A percentile compares a stretch with the other conserved stretches of the same genome.
phyloP scores from a whole-genome alignment of 371 early-diverging fungal genomes.

The Mortierella sp. region DNA sequence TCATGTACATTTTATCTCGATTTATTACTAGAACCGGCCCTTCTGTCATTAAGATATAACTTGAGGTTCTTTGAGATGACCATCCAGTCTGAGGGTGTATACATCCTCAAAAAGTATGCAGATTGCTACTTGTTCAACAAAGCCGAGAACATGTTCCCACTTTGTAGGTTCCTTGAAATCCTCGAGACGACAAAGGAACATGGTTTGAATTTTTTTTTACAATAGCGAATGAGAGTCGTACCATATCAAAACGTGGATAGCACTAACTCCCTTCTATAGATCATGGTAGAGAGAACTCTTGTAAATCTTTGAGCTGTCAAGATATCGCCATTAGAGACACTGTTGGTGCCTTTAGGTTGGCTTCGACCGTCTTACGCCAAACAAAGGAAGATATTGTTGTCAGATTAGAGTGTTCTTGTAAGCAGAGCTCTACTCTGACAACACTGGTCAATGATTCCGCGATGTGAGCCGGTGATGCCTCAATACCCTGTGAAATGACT shows the following conservation, averaged over 20 bases:
- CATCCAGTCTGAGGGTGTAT: conserved; percentile 21
- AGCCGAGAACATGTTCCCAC: conserved; percentile 18
- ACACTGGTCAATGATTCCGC: too few species aligned
- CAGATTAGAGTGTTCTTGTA: too few species aligned
- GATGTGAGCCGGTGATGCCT: too few species aligned
- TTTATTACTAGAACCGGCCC: conserved; percentile 20
- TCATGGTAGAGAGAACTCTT: conserved; percentile 4
- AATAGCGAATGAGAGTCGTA: neutral
- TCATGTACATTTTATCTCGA: conserved; percentile 20
- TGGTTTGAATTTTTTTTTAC: neutral
- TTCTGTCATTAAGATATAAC: conserved; percentile 18
- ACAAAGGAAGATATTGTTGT: conserved; percentile 2
- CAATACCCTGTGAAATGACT: too few species aligned
- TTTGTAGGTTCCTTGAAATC: conserved; percentile 9
- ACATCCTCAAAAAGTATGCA: conserved; percentile 22
- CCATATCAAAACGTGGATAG: neutral
- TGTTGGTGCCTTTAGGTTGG: neutral
- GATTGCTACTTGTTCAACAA: conserved; percentile 24
- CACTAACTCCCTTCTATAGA: conserved; percentile 8
- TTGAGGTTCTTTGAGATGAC: conserved; percentile 19
- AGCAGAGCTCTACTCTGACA: too few species aligned
- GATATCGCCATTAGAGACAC: conserved; percentile 1
- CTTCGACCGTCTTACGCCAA: conserved; percentile 5
- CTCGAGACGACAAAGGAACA: conserved; percentile 5
- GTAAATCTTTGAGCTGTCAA: conserved; percentile 5